Evolutionary conservation across 2,329 filamentous ascomycete genomes (phyloP), one percentile per base, ranked within the genome.

Genomic region (Colletotrichum shisoi): DNA sequence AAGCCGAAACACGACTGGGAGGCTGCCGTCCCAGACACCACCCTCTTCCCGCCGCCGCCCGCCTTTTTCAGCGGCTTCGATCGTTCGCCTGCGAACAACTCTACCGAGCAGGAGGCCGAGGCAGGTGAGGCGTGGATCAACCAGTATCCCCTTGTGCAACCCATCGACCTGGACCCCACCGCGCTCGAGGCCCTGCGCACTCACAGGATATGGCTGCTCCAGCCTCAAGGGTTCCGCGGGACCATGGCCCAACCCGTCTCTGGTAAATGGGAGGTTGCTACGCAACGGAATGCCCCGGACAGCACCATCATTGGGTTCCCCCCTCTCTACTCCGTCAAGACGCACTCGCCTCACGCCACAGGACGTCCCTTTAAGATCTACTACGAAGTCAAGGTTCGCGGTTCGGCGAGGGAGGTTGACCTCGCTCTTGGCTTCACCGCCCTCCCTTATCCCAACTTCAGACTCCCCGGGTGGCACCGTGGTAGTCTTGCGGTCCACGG

Each of bases 381-480:
- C 82, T 94, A 89, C 75, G 91, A 94, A 74, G 82, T 93, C 11
- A 82, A 82, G 59, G 80, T 92, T 39, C 77, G 80, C 3, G 54
- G 56, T 24, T 78, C 84, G 62, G 81, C 81, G 24, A 71, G 71
- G 4, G 82, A 84, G 64, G 77, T 83, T 58, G 79, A 78, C 45
- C 79, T 94, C 1, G 90, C 88, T 0, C 74, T 94, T 11, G 92
- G 92, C 11, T 93, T 88, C 75, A 80, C 85, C 0, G 91, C 91
- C 1, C 85, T 90, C 54, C 92, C 92, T 8, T 94, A 93, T 74
- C 92, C 92, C 7, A 82, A 84, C 0, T 94, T 92, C 80, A 85
- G 92, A 8, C 84, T 94, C 67, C 92, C 92, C 0, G 92, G 92
- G 2, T 94, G 91, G 92, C 90, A 95, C 74, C 85, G 91, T 40